Percentiles rank a stretch among this genome's conserved stretches.
These are phyloP conservation scores for Talaromyces sp. DNA, from an alignment of 2,329 filamentous ascomycete genomes.

Conservation along the genomic window DNA sequence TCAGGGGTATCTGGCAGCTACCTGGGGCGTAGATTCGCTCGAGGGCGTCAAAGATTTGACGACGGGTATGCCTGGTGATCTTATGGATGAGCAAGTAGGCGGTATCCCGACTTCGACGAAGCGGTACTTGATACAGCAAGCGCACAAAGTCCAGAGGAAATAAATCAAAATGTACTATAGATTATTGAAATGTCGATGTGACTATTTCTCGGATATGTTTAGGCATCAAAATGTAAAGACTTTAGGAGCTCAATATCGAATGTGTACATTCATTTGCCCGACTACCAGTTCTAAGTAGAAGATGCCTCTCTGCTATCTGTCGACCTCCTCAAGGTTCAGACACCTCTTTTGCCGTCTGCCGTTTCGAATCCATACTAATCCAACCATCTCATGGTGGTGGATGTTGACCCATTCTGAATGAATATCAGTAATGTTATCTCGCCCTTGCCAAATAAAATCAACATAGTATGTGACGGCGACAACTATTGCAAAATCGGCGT, in stretches of 20 bases:
- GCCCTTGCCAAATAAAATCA: too few relatives aligned
- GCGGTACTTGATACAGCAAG: conserved; percentile 9
- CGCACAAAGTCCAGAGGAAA: not conserved
- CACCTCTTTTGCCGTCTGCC: not conserved
- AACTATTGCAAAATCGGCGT: not conserved
- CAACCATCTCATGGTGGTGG: not conserved
- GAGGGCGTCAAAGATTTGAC: not conserved
- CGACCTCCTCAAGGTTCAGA: too few relatives aligned
- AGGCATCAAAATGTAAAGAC: not conserved
- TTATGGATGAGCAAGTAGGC: conserved; percentile 16
- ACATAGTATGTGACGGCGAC: too few relatives aligned
- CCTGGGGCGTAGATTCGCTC: conserved; percentile 37
- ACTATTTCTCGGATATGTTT: not conserved
- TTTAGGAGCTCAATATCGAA: not conserved
- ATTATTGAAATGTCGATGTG: not conserved
- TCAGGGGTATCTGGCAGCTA: conserved; percentile 54
- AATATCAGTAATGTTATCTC: not conserved
- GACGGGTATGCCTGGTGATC: conserved; percentile 22
- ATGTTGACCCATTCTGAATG: not conserved
- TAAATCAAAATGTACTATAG: conserved; percentile 6
- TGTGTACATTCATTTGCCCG: not conserved
- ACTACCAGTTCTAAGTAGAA: not conserved
- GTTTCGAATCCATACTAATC: not conserved
- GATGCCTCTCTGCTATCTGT: not conserved
- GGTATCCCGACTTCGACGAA: conserved; percentile 13